Evolutionary conservation across 805 yeast genomes (phyloP).

Genomic region (Candida michaelii): DNA sequence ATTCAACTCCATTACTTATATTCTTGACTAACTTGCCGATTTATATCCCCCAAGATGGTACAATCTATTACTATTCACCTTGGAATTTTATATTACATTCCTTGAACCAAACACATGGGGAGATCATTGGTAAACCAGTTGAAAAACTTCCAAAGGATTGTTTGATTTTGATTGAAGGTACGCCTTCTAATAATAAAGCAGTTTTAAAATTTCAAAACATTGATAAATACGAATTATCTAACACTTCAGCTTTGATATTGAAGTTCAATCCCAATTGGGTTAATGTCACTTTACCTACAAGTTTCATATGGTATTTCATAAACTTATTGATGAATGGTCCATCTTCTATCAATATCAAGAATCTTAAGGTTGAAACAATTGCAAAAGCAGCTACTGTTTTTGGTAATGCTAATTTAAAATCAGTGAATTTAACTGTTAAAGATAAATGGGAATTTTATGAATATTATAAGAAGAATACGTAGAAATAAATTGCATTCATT

Average conservation of each 20-base stretch:
- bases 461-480: conserved; percentile 16
- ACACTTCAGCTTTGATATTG: conserved; percentile 36
- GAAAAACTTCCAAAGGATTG: conserved; percentile 21
- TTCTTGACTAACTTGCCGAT: conserved; percentile 45
- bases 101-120: conserved; percentile 14
- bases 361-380: conserved; percentile 22
- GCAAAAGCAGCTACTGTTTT: conserved; percentile 23
- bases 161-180: conserved; percentile 69
- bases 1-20: conserved; percentile 25
- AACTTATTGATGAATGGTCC: conserved; percentile 10
- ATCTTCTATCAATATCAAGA: conserved; percentile 26
- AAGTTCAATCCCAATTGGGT: conserved; percentile 37
- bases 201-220: conserved; percentile 54
- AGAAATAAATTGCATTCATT: conserved; percentile 1
- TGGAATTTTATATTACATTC: conserved; percentile 29
- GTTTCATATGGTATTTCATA: conserved; percentile 5
- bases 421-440: conserved; percentile 28
- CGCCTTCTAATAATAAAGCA: conserved; percentile 81
- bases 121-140: conserved; percentile 1
- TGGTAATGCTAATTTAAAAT: conserved; percentile 32
- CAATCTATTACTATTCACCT: conserved; percentile 23
- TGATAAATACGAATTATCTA: conserved; percentile 20
- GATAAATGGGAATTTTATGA: conserved; percentile 31
- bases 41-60: conserved; percentile 40
- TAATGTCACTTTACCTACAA: conserved; percentile 37